A percentile compares a stretch with the other conserved stretches of the same genome.
phyloP scores from a whole-genome alignment of 2,329 filamentous ascomycete genomes.

The Westerdykella aurantiaca region DNA sequence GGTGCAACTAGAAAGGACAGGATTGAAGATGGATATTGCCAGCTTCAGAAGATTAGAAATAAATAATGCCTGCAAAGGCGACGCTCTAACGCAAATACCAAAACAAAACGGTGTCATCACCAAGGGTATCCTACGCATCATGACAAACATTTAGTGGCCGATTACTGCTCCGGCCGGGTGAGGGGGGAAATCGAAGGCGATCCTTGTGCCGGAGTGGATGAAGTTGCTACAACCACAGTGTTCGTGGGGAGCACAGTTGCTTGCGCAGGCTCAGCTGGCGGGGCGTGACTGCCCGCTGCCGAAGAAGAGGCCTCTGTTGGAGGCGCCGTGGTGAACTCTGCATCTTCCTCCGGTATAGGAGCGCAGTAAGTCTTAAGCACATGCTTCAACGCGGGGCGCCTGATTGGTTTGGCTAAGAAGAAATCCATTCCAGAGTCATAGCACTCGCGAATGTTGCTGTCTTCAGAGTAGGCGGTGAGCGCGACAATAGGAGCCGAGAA shows the following conservation, averaged over 20 bases:
- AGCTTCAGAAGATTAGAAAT: too few relatives aligned
- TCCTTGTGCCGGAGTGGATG: not conserved
- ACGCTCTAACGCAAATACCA: too few relatives aligned
- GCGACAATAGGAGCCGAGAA: constrained; percentile 87
- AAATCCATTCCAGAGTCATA: constrained; percentile 90
- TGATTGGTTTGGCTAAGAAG: constrained; percentile 71
- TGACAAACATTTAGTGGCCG: not conserved
- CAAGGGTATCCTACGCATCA: too few relatives aligned
- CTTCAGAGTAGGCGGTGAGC: constrained; percentile 82
- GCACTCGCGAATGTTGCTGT: constrained; percentile 44
- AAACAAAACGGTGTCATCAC: too few relatives aligned
- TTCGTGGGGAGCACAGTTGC: not conserved
- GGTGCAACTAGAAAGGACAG: too few relatives aligned
- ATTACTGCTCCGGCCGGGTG: not conserved
- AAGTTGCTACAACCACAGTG: not conserved
- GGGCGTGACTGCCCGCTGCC: not conserved
- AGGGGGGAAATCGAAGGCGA: not conserved
- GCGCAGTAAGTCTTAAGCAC: constrained; percentile 76
- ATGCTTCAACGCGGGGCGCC: constrained; percentile 77
- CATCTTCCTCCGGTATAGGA: constrained; percentile 67
- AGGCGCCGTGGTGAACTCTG: constrained; percentile 19
- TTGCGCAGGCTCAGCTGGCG: not conserved
- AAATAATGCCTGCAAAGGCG: too few relatives aligned
- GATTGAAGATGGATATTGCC: too few relatives aligned
- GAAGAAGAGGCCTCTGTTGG: constrained; percentile 3